Conservation (phyloP, 495 filamentous ascomycete species). For the Penicillium maclennaniae region DNA sequence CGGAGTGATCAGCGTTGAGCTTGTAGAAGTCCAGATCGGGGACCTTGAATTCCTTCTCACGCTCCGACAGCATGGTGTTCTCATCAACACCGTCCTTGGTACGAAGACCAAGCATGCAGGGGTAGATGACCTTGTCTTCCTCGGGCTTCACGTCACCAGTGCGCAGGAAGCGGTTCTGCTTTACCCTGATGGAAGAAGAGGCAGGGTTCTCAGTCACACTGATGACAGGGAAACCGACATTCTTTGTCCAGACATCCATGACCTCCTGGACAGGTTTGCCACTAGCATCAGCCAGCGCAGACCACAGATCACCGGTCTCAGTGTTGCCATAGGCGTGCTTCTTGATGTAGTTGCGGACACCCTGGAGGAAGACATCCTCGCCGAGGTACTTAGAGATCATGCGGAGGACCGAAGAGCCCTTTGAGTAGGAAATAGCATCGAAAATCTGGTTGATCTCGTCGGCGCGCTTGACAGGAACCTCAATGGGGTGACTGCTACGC, state of each 20-base stretch:
- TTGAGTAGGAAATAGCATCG: slow-evolving; percentile 95
- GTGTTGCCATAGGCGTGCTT: slow-evolving; percentile 81
- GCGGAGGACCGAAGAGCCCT: slow-evolving; percentile 90
- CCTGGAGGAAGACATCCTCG: slow-evolving; percentile 90
- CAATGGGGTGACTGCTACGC: slow-evolving; percentile 92
- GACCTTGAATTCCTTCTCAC: slow-evolving; percentile 69
- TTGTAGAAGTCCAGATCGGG: slow-evolving; percentile 63
- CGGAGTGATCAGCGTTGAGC: slow-evolving; percentile 64
- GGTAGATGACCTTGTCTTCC: slow-evolving; percentile 69
- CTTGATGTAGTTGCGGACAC: slow-evolving; percentile 86
- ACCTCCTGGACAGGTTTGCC: slow-evolving; percentile 80
- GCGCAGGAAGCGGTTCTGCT: slow-evolving; percentile 65
- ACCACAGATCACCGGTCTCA: slow-evolving; percentile 86
- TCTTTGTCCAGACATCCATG: slow-evolving; percentile 68
- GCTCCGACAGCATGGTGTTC: slow-evolving; percentile 60
- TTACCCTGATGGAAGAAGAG: slow-evolving; percentile 48
- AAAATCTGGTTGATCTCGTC: slow-evolving; percentile 99
- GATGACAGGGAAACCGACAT: slow-evolving; percentile 64
- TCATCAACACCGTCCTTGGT: slow-evolving; percentile 57
- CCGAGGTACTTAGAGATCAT: slow-evolving; percentile 97
- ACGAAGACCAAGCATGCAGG: slow-evolving; percentile 57
- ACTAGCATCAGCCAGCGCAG: slow-evolving; percentile 81
- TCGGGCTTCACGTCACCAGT: slow-evolving; percentile 64
- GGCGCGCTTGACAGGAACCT: slow-evolving; percentile 91
- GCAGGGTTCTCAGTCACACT: slow-evolving; percentile 53